Percentiles rank a stretch among this genome's conserved stretches.
phyloP scores from a whole-genome alignment of 2,329 filamentous ascomycete genomes.

The Thielaviopsis populi region DNA sequence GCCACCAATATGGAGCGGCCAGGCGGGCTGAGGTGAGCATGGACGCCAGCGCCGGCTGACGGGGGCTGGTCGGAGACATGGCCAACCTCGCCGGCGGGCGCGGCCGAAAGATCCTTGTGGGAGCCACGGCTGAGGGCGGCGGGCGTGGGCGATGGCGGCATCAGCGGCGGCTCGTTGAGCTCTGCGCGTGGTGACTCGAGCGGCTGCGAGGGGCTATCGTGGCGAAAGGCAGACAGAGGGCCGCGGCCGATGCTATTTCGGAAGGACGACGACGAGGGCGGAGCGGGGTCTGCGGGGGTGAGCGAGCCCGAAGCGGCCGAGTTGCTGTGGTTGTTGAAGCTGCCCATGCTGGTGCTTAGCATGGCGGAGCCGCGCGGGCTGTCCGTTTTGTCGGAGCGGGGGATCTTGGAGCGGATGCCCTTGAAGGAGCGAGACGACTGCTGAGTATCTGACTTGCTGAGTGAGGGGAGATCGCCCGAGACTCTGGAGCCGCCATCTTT shows the following conservation, averaged over 20 bases:
- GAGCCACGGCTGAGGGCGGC: constrained; percentile 67
- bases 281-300: constrained; percentile 2
- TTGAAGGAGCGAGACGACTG: constrained; percentile 80
- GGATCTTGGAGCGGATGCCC: constrained; percentile 78
- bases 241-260: constrained; percentile 9
- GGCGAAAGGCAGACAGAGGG: constrained; percentile 19
- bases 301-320: constrained; percentile 24
- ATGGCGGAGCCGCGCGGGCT: constrained; percentile 66
- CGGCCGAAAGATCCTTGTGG: constrained; percentile 63
- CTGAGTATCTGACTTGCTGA: constrained; percentile 83
- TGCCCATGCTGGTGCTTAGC: constrained; percentile 45
- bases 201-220: constrained; percentile 25
- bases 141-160: constrained; percentile 13
- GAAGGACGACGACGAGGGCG: constrained; percentile 22
- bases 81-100: constrained; percentile 83
- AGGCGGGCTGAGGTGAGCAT: constrained; percentile 48
- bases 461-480: constrained; percentile 44
- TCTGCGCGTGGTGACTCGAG: constrained; percentile 4
- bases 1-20: constrained; percentile 83
- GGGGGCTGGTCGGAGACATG: constrained; percentile 85
- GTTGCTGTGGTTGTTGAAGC: constrained; percentile 11
- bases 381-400: constrained; percentile 54
- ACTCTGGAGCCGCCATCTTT: constrained; percentile 12
- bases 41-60: constrained; percentile 44
- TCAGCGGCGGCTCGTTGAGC: constrained; percentile 11